Base-by-base conservation (phyloP, 805 yeast species). In the Wickerhamiella alocasiicola region DNA sequence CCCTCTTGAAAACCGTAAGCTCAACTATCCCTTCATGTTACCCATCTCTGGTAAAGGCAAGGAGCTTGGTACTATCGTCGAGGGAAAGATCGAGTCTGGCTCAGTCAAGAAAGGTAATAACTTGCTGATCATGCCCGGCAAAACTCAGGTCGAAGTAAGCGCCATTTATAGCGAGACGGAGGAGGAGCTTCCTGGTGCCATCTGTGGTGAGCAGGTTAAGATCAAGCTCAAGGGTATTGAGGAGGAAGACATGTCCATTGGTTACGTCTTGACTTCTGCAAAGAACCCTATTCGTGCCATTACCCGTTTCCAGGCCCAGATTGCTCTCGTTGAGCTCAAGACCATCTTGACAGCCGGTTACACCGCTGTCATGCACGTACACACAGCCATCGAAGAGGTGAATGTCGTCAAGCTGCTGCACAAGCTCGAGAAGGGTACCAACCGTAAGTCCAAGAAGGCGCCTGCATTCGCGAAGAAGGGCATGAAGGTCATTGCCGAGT, bases 401-500 rank as follows among this genome's bases (percentile, higher is more conserved):
- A 71, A 71, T 19, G 74, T 91, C 58, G 70, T 78, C 39, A 76
- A 77, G 55, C 71, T 91, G 61, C 70, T 85, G 58, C 97, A 91
- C 67, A 85, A 88, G 66, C 70, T 91, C 55, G 94, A 91, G 63
- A 88, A 82, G 69, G 96, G 95, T 48, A 85, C 97, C 44, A 88
- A 88, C 73, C 80, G 95, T 68, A 81, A 77, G 64, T 82, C 95
- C 46, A 91, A 85, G 73, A 85, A 82, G 62, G 82, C 98, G 25
- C 98, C 98, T 46, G 94, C 96, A 39, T 91, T 85, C 63, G 99
- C 97, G 49, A 91, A 88, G 66, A 82, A 83, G 72, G 98, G 98
- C 56, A 88, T 88, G 97, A 88, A 84, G 76, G 75, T 91, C 53
- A 87, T 91, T 60, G 98, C 96, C 25, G 74, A 80, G 32, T 68